phyloP scores from a whole-genome alignment of 2,329 filamentous ascomycete species.

The Cercospora janseana region DNA sequence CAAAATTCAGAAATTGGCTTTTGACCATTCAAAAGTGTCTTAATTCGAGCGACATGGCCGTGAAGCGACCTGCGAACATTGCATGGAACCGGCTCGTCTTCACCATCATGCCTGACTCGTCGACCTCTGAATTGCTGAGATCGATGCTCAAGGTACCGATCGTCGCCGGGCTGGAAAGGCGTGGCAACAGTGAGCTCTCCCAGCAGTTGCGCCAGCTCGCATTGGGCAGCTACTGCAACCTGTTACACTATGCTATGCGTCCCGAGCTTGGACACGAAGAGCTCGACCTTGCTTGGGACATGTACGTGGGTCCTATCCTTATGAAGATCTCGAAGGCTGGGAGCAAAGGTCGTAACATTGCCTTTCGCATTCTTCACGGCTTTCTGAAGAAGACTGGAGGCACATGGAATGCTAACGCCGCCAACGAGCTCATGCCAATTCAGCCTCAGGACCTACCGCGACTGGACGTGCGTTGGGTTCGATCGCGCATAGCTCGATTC shows the following conservation, averaged over 20 bases:
- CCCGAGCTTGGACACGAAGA: conserved; percentile 65
- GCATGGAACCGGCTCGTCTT: conserved; percentile 87
- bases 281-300: conserved; percentile 75
- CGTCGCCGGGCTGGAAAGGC: conserved; percentile 65
- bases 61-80: conserved; percentile 72
- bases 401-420: conserved; percentile 73
- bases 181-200: conserved; percentile 52
- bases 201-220: conserved; percentile 55
- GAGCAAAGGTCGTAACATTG: conserved; percentile 57
- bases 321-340: conserved; percentile 52
- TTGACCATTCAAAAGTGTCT: conserved; percentile 78
- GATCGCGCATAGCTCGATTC: conserved; percentile 66
- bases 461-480: conserved; percentile 83
- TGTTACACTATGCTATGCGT: conserved; percentile 79
- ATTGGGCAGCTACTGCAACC: conserved; percentile 71
- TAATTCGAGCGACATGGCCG: conserved; percentile 69
- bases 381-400: conserved; percentile 63
- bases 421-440: conserved; percentile 53
- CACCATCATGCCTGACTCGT: conserved; percentile 63
- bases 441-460: conserved; percentile 74
- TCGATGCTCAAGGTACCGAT: conserved; percentile 69
- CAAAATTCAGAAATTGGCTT: conserved; percentile 69
- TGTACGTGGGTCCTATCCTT: conserved; percentile 66
- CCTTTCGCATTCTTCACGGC: conserved; percentile 68
- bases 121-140: conserved; percentile 54